Evolutionary conservation across 2,329 filamentous ascomycete genomes (phyloP).

Genomic region (Colletotrichum caudatum): DNA sequence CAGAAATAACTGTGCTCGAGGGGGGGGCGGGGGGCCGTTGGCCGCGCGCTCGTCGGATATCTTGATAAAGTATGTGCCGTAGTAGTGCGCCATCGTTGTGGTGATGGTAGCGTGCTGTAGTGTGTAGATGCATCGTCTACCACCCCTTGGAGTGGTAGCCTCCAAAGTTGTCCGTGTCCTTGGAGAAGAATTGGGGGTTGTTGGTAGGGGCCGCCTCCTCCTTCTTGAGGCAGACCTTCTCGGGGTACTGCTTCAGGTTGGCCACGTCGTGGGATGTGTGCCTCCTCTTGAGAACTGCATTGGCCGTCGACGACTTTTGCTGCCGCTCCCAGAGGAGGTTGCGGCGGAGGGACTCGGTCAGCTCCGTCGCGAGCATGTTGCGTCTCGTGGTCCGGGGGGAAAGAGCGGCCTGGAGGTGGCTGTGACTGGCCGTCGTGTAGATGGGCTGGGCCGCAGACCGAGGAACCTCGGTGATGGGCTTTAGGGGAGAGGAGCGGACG

Average conservation of each 20-base stretch:
- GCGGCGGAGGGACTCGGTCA: conserved; percentile 91
- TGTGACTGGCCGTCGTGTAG: conserved; percentile 72
- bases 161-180: conserved; percentile 71
- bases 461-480: conserved; percentile 72
- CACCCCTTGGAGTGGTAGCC: conserved; percentile 90
- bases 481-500: conserved; percentile 60
- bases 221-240: conserved; percentile 70
- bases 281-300: conserved; percentile 87
- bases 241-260: conserved; percentile 86
- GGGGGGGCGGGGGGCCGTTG: conserved; percentile 9
- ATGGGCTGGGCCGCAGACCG: conserved; percentile 82
- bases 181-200: conserved; percentile 85
- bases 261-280: conserved; percentile 93
- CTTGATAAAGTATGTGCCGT: conserved; percentile 36
- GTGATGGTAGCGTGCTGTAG: not conserved
- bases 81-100: no score
- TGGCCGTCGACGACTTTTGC: conserved; percentile 90
- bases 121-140: conserved; percentile 59
- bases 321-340: conserved; percentile 96
- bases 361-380: conserved; percentile 95
- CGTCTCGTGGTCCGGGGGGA: conserved; percentile 92
- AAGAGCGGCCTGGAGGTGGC: conserved; percentile 77
- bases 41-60: conserved; percentile 33
- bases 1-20: conserved; percentile 28
- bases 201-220: conserved; percentile 74